Base-by-base conservation (phyloP, 257 asterid species). In the Solanum clarkiae region DNA sequence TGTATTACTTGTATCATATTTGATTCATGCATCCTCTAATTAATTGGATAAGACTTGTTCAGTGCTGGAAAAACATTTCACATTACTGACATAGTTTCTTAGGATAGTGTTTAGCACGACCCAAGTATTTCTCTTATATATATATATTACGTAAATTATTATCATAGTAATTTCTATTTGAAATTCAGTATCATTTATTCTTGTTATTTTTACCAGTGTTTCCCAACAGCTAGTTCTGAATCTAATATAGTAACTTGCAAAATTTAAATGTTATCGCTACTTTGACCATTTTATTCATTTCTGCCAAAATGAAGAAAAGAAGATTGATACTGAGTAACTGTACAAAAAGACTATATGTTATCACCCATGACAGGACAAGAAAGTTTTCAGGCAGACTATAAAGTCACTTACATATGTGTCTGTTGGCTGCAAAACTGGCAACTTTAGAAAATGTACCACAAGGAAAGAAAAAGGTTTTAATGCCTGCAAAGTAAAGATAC, bases 391-490 rank as follows among this genome's bases (percentile, higher is more conserved):
- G 14, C 47, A 77, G 81, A 77, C 57, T 24, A 26, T 32, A n/a
- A 66, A 86, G 86, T 65, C 81, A 91, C 98, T 94, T 90, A 95
- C 98, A 93, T 81, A 94, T 86, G 84, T 91, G 92, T 90, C 92
- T 90, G 87, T 93, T 87, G 45, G 87, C 89, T 42, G 98, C 94
- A 83, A 86, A 95, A 4, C 97, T 89, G 82, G 98, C 97, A 87
- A 95, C 87, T 88, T 90, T 91, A 54, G 98, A 93, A 85, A 95
- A 84, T 62, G 98, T 91, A 86, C 96, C 95, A 86, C 98, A 95
- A 54, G 98, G 98, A 77, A 89, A 95, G 85, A 92, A 66, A 82
- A 83, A 56, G 80, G 98, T 95, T 84, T 94, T 95, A 42, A 95
- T 59, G 90, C 98, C 98, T 95, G 95, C 91, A 91, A 84, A 86